Conservation (phyloP, 202 grass and related monocot genomes). For the Musa balbisiana region DNA sequence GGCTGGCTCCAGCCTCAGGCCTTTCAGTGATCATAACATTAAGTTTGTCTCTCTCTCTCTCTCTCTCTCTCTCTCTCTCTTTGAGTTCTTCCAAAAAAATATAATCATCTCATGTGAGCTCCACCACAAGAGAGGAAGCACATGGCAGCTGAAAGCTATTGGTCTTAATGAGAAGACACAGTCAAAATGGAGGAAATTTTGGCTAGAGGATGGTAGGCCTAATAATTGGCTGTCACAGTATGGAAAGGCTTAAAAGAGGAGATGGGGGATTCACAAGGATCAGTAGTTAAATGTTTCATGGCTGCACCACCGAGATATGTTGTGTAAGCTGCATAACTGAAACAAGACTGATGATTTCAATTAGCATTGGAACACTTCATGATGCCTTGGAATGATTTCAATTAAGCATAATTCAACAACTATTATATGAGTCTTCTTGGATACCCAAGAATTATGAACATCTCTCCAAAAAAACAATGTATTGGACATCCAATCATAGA, state of each 20-base stretch:
- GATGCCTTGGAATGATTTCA: too few relatives aligned
- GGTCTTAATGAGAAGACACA: neutral
- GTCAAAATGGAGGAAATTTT: conserved; percentile 1
- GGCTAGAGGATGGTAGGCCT: neutral
- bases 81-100: conserved; percentile 18
- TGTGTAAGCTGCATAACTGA: neutral
- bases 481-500: too few relatives aligned
- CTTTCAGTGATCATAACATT: neutral
- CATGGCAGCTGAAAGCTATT: conserved; percentile 25
- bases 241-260: conserved; percentile 4
- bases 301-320: neutral
- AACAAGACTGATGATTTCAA: too few relatives aligned
- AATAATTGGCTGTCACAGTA: conserved; percentile 9
- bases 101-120: conserved; percentile 35
- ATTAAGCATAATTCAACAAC: too few relatives aligned
- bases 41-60: neutral
- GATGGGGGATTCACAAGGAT: neutral
- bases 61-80: conserved; percentile 3
- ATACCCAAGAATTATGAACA: too few relatives aligned
- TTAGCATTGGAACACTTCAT: too few relatives aligned
- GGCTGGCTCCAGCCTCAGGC: neutral
- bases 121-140: conserved; percentile 30
- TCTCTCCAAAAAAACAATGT: too few relatives aligned
- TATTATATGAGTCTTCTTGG: too few relatives aligned
- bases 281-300: neutral